Evolutionary conservation across 345 rosid species (phyloP).

Genomic region (Melaleuca quinquenervia): DNA sequence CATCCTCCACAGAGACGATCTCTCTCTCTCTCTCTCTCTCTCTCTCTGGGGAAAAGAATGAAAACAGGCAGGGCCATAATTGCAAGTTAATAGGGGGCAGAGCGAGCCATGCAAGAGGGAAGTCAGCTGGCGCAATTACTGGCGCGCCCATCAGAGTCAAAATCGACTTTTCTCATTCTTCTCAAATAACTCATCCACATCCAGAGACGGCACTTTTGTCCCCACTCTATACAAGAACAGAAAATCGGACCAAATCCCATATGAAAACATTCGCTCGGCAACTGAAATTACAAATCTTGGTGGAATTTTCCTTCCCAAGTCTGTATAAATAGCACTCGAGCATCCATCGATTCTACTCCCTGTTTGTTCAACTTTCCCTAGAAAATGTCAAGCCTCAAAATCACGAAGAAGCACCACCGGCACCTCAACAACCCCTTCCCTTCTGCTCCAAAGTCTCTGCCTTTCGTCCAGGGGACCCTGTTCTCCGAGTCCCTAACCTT

Average conservation of each 20-base stretch:
- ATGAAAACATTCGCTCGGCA: not conserved
- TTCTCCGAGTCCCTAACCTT: slow-evolving; percentile 11
- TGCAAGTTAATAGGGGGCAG: not conserved
- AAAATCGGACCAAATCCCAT: not conserved
- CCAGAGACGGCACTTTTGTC: not conserved
- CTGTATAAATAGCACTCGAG: not conserved
- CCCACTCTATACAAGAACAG: not conserved
- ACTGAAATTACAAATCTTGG: not conserved
- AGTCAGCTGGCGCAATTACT: not conserved
- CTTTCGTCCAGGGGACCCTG: slow-evolving; percentile 36
- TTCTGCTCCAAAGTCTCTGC: slow-evolving; percentile 30
- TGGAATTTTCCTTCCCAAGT: not conserved
- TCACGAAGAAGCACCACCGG: slow-evolving; percentile 45
- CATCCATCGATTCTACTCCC: not conserved
- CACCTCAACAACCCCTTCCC: slow-evolving; percentile 63
- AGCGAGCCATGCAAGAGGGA: not conserved
- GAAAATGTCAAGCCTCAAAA: slow-evolving; percentile 28
- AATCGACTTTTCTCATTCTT: not conserved
- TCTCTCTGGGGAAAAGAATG: not conserved
- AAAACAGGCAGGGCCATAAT: not conserved
- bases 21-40: not conserved
- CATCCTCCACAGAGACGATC: not conserved
- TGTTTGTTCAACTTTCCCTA: not conserved
- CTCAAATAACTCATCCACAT: not conserved
- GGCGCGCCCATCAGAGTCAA: not conserved